Conservation (phyloP, 1,139 yeast species). For the Magnusiomyces suaveolens region DNA sequence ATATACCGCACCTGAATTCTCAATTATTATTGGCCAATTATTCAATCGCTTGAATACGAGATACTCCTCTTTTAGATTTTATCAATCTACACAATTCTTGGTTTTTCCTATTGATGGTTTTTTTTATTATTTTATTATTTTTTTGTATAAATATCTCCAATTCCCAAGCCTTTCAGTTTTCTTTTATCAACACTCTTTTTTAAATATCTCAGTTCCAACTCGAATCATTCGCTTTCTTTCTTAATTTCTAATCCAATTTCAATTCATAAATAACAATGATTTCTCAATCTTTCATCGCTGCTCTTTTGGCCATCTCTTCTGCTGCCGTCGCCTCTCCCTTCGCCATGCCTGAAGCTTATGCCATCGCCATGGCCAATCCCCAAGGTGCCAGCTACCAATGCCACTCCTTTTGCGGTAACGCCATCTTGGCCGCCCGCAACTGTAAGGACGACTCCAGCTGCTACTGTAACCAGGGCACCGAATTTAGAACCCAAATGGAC, state of each 20-base stretch:
- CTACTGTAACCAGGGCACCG: constrained; percentile 8
- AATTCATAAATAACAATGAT: neutral
- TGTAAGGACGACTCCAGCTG: constrained; percentile 10
- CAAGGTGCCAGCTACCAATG: constrained; percentile 12
- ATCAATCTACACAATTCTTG: neutral
- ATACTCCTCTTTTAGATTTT: neutral
- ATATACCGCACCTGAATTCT: neutral
- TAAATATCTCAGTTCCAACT: no score
- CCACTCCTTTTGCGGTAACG: constrained; percentile 14
- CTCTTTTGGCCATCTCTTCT: constrained; percentile 1
- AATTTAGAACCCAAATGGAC: constrained; percentile 6
- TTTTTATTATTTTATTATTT: no score
- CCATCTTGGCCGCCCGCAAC: constrained; percentile 10
- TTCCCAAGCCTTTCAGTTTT: no score
- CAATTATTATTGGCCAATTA: neutral
- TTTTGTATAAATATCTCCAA: no score
- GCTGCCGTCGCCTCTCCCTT: constrained; percentile 5
- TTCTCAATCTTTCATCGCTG: neutral
- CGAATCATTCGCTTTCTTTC: neutral
- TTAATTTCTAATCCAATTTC: neutral
- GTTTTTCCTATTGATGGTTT: neutral
- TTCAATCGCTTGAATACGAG: neutral
- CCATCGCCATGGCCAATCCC: constrained; percentile 14
- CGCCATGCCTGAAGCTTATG: constrained; percentile 15
- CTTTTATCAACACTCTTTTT: no score